Evolutionary conservation across 73 alveolate species (phyloP), one percentile per base, ranked within the genome.

Genomic region (Loxodes magnus): DNA sequence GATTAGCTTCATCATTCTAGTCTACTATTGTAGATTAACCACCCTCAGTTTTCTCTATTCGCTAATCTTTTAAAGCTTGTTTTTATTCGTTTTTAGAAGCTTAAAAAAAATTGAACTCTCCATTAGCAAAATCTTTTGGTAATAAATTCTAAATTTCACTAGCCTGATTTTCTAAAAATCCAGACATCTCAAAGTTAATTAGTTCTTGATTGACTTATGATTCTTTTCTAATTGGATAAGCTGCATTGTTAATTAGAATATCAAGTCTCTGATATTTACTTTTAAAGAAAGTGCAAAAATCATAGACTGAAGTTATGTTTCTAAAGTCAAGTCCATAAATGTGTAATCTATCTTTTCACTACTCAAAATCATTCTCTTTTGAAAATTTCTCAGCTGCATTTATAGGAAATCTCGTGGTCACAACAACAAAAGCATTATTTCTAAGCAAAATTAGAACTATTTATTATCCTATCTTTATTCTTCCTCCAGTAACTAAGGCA

Each of bases 401-500:
- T 48, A 70, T 77, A 3, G 98, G 98, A 51, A 75, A 90, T 23
- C 98, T 64, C 15, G 98, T 74, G 3, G 98, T 90, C 3, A 84
- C 88, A 16, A 81, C 55, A 39, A 88, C 94, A 35, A 54, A 65
- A 3, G 91, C 86, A 17, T 85, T 88, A 43, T 86, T 82, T 46
- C 95, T 59, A 37, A 90, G 68, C 48, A 90, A 57, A 33, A 74
- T 61, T 17, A 91, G 77, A 4, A 77, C 88, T 6, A 83, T 77
- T 46, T 72, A 56, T 58, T 72, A 85, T 21, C 98, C 98, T 27
- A 90, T 90, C 52, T 88, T 78, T 25, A 86, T 83, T 36, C 98
- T 72, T 35, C 96, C 98, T 7, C 98, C 98, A 4, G 98, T 90
- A 24, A 90, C 93, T 33, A 90, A 64, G 33, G 92, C 93, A n/a